Conservation (phyloP, 163 green algal genomes). For the Scenedesmus sp. region DNA sequence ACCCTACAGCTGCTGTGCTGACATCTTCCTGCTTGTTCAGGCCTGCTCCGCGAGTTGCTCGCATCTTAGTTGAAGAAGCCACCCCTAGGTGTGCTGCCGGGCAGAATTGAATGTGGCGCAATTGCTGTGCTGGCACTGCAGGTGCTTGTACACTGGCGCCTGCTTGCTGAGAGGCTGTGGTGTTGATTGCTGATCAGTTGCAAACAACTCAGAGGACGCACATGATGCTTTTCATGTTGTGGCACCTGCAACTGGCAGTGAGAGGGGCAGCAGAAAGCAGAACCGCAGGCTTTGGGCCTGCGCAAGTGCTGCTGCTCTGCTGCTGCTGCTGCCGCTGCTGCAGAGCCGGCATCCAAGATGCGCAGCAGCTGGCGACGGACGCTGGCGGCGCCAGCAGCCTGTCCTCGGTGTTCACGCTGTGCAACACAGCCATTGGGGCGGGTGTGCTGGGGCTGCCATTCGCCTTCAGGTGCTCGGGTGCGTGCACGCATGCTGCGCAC, state of each 20-base stretch:
- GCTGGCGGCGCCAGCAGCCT: slow-evolving; percentile 53
- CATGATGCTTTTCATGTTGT: too few species aligned
- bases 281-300: too few species aligned
- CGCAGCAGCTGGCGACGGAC: neutral
- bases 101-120: too few species aligned
- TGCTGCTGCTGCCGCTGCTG: neutral
- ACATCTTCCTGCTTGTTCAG: neutral
- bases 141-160: neutral
- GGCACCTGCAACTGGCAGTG: too few species aligned
- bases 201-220: too few species aligned
- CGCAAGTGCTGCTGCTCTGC: neutral
- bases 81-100: neutral
- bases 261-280: too few species aligned
- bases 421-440: slow-evolving; percentile 84
- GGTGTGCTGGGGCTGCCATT: slow-evolving; percentile 77
- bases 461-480: slow-evolving; percentile 46
- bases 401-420: slow-evolving; percentile 77
- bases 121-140: neutral
- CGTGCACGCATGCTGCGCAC: too few species aligned
- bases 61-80: neutral
- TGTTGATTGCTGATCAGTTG: neutral
- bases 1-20: neutral
- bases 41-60: neutral
- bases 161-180: neutral
- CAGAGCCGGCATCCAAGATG: neutral